A percentile compares a stretch with the other conserved stretches of the same genome.
Evolutionary conservation across 306 rosid species (phyloP).

Genomic region (Spatholobus suberectus): DNA sequence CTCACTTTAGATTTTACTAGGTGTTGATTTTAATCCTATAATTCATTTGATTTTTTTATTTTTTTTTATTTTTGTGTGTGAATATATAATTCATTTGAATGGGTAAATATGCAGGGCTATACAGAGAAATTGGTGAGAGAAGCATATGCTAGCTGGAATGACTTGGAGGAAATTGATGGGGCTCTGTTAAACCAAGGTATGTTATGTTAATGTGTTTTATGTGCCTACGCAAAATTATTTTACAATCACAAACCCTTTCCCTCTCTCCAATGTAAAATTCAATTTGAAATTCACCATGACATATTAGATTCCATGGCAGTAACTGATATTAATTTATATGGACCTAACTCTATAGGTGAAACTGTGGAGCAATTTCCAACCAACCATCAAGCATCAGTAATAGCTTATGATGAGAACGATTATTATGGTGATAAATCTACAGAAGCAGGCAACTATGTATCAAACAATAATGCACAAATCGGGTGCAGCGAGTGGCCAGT

Average conservation of each 20-base stretch:
- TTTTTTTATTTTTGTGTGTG: too few relatives aligned
- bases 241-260: too few relatives aligned
- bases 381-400: conserved; percentile 28
- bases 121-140: conserved; percentile 51
- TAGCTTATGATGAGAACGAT: conserved; percentile 35
- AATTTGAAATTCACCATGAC: too few relatives aligned
- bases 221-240: background rate
- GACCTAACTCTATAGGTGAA: conserved; percentile 44
- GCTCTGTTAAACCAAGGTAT: conserved; percentile 65
- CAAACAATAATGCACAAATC: conserved; percentile 23
- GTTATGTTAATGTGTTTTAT: background rate
- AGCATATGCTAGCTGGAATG: conserved; percentile 64
- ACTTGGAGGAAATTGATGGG: conserved; percentile 59
- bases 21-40: background rate
- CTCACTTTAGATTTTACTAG: background rate
- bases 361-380: conserved; percentile 43
- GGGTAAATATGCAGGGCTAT: conserved; percentile 44
- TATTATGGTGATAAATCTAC: conserved; percentile 38
- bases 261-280: too few relatives aligned
- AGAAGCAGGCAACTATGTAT: conserved; percentile 5
- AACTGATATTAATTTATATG: background rate
- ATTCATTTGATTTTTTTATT: background rate
- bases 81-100: too few relatives aligned
- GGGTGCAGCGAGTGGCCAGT: conserved; percentile 51
- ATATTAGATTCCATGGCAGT: background rate